phyloP scores from a whole-genome alignment of 768 basidiomycete species.

The Panaeolus cyanescens region DNA sequence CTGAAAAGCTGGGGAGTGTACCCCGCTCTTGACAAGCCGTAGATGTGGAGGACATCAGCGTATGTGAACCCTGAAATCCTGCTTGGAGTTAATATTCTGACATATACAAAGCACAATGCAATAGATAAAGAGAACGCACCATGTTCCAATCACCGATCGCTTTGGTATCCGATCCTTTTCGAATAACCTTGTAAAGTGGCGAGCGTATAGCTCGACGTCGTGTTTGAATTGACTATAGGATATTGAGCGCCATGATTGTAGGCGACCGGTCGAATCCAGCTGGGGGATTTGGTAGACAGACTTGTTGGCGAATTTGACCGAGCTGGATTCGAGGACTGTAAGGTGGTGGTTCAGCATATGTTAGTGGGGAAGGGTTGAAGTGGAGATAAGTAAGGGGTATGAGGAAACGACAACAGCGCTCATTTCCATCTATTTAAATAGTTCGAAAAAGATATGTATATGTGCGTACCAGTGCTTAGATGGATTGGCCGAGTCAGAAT shows the following conservation, averaged over 20 bases:
- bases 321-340: slow-evolving; percentile 59
- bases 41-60: slow-evolving; percentile 70
- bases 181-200: slow-evolving; percentile 61
- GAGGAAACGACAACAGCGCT: slow-evolving; percentile 6
- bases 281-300: slow-evolving; percentile 65
- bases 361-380: slow-evolving; percentile 15
- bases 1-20: slow-evolving; percentile 81
- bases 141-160: slow-evolving; percentile 69
- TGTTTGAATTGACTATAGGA: slow-evolving; percentile 63
- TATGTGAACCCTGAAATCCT: slow-evolving; percentile 80
- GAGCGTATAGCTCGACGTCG: slow-evolving; percentile 68
- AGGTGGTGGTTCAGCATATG: slow-evolving; percentile 57
- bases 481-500: slow-evolving; percentile 36
- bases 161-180: slow-evolving; percentile 44
- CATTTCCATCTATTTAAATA: not conserved
- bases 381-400: slow-evolving; percentile 18
- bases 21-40: slow-evolving; percentile 74
- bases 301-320: slow-evolving; percentile 46
- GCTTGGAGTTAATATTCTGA: slow-evolving; percentile 13
- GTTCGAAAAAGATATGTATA: slow-evolving; percentile 13
- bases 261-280: slow-evolving; percentile 40
- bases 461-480: slow-evolving; percentile 7
- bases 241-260: slow-evolving; percentile 59
- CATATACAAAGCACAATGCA: not conserved
- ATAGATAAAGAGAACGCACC: slow-evolving; percentile 46